These are phyloP conservation scores for Leccinum uliginosum DNA, from an alignment of 768 basidiomycete genomes.

Conservation along the genomic window DNA sequence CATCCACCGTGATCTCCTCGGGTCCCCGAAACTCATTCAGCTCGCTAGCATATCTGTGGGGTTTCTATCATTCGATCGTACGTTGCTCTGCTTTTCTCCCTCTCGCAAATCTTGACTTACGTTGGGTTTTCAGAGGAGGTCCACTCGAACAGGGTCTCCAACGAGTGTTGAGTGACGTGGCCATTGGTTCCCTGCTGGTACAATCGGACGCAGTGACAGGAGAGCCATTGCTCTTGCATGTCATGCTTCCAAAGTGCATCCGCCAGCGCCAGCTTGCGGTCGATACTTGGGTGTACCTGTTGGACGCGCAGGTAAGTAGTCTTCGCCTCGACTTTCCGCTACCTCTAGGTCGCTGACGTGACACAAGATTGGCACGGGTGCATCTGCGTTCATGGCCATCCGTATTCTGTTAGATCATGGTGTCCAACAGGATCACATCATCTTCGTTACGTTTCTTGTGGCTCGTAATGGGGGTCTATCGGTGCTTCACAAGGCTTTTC, in stretches of 20 bases:
- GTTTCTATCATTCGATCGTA: conserved; percentile 87
- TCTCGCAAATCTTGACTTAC: conserved; percentile 3
- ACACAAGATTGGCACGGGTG: conserved; percentile 86
- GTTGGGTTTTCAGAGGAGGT: conserved; percentile 57
- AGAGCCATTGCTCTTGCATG: conserved; percentile 84
- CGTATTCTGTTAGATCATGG: conserved; percentile 92
- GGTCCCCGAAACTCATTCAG: not conserved
- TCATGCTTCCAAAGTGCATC: conserved; percentile 71
- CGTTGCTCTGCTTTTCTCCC: conserved; percentile 25
- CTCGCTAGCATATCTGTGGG: conserved; percentile 68
- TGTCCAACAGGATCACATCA: conserved; percentile 74
- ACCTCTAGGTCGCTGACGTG: not conserved
- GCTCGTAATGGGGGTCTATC: conserved; percentile 77
- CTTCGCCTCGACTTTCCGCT: not conserved
- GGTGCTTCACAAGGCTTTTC: conserved; percentile 79
- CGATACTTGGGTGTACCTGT: conserved; percentile 76
- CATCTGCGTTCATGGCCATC: conserved; percentile 92
- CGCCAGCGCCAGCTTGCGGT: conserved; percentile 61
- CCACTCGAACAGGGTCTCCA: conserved; percentile 89
- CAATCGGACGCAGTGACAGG: conserved; percentile 82
- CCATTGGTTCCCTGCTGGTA: conserved; percentile 85
- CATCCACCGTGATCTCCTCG: not conserved
- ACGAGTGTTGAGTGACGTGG: conserved; percentile 80
- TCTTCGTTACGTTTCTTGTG: conserved; percentile 88
- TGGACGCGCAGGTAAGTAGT: conserved; percentile 75